Base-by-base conservation (phyloP, 345 rosid genomes). In the Trapa incisa region DNA sequence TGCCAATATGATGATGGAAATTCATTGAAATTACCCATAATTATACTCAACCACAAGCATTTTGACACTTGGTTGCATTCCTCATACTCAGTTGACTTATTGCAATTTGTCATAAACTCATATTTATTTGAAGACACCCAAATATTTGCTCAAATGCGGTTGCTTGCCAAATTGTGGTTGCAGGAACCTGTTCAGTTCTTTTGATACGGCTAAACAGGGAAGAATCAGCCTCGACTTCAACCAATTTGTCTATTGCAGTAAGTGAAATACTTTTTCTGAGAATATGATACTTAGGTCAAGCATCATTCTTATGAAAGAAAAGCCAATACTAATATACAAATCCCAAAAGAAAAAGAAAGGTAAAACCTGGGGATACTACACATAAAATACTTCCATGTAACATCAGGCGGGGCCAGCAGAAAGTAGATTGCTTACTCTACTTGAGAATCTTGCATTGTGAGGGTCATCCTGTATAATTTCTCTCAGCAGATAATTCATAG, bases 141-240 rank as follows among this genome's bases (percentile, higher is more conserved):
- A 58, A 2, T 13, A 0, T 32, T 58, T 39, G 29, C 58, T 16
- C 10, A 67, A 33, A 37, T 36, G 22, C 53, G 65, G 22, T 57
- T 38, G 10, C 41, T n/a, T 58, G 32, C 47, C 37, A n/a, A 17
- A 42, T 62, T 69, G 13, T 45, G 43, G 43, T 60, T 66, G 67
- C 85, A 85, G 88, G 81, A 87, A 87, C 71, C 75, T 85, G 16
- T 87, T 85, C 64, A 77, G 75, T 71, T 84, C 89, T 35, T 87
- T 87, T 54, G 93, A 87, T 77, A 85, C 87, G 57, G 77, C 87
- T 48, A 87, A 82, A 79, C 86, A 87, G 77, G 93, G 89, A 72
- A 82, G 89, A 73, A 65, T 87, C 17, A 78, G 80, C 53, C 88
- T 87, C 47, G 89, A 87, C 74, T 69, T 87, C 57, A 87, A 87